Evolutionary conservation across 2,329 filamentous ascomycete genomes (phyloP), one percentile per base, ranked within the genome.

Genomic region (Ophiobolus disseminans): DNA sequence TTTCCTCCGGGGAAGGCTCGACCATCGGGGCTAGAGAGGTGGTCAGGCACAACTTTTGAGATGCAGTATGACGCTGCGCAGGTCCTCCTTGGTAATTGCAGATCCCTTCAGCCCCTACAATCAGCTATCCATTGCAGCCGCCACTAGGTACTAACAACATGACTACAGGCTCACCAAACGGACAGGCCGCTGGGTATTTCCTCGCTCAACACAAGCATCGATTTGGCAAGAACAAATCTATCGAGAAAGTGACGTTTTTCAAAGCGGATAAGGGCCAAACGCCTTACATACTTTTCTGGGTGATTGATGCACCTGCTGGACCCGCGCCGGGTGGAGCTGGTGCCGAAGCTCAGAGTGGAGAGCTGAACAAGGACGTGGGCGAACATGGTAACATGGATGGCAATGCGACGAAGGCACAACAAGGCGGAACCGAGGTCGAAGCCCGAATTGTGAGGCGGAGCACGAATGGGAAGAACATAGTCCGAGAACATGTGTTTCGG

Each of bases 51-150:
- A 1, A 40, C 40, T 10, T 48, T 50, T 34, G 30, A 20, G 9
- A 39, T 45, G 40, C 23, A 45, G 14, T 45, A 35, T 13, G 40
- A 50, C 43, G 47, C 44, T 32, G 51, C 44, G 2, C 40, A 50
- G 16, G 48, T 34, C n/a, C 40, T 55, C 2, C 40, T 55, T 26
- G 48, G 47, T 55, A 48, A 22, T 19, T 21, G 4, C 9, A 21
- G 16, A 4, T 17, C 9, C 17, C 16, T 16, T 8, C 32, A 17
- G 7, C 4, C 32, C n/a, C n/a, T n/a, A n/a, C n/a, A n/a, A n/a
- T n/a, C n/a, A n/a, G n/a, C n/a, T n/a, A n/a, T n/a, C n/a, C n/a
- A n/a, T 14, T 14, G 6, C 9, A 32, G 3, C 30, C 30, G 3
- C n/a, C 3, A 32, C 30, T 28, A 14, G 7, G 7, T 14, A 14